These are phyloP conservation scores for Exophiala viscosa DNA, from an alignment of 2,329 filamentous ascomycete species.

Conservation along the genomic window DNA sequence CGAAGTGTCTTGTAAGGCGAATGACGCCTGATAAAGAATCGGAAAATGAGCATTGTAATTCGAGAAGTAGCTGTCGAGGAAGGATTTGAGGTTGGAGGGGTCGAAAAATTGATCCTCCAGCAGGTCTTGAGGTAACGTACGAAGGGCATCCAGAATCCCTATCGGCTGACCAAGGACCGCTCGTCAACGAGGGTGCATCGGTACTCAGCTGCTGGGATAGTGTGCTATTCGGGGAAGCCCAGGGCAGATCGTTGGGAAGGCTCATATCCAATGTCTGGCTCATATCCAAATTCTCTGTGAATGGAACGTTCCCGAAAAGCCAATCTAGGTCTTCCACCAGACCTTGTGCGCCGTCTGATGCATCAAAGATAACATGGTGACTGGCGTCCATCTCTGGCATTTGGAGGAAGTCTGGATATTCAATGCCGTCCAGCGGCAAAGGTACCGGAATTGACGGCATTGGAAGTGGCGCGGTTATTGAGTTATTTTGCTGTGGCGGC, in stretches of 20 bases:
- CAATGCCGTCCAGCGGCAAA: neutral
- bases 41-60: constrained; percentile 33
- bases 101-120: constrained; percentile 29
- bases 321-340: constrained; percentile 28
- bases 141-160: constrained; percentile 25
- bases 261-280: constrained; percentile 5
- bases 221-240: constrained; percentile 18
- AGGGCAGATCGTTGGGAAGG: constrained; percentile 17
- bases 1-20: constrained; percentile 21
- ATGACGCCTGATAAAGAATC: constrained; percentile 28
- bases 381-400: neutral
- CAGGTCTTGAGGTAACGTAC: constrained; percentile 19
- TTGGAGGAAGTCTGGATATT: constrained; percentile 5
- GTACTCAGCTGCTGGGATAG: constrained; percentile 10
- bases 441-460: neutral
- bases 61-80: constrained; percentile 29
- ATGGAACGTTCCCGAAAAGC: constrained; percentile 27
- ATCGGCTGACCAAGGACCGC: constrained; percentile 21
- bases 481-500: neutral
- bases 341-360: constrained; percentile 24
- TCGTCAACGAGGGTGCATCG: neutral
- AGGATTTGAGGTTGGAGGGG: constrained; percentile 24
- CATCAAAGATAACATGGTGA: constrained; percentile 25
- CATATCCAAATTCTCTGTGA: constrained; percentile 18
- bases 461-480: neutral